Percentiles rank a stretch among this genome's conserved stretches.
These are phyloP conservation scores for Lablab purpureus DNA, from an alignment of 306 rosid genomes.

Conservation along the genomic window DNA sequence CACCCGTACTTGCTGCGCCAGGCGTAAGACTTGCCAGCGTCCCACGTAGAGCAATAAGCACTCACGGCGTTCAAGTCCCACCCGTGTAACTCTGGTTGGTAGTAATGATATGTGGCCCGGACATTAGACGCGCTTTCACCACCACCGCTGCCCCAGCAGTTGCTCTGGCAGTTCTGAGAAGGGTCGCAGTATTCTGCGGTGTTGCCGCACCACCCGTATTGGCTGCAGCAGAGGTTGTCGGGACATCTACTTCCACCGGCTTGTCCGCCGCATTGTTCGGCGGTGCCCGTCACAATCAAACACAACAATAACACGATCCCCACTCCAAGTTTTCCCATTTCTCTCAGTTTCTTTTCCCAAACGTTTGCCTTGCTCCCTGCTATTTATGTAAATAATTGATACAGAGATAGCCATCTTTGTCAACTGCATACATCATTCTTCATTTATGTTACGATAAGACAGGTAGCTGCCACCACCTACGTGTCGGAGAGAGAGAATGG, in stretches of 20 bases:
- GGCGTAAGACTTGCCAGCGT: slow-evolving; percentile 59
- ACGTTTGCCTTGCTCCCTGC: neutral
- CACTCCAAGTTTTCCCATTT: slow-evolving; percentile 39
- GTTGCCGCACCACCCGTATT: slow-evolving; percentile 67
- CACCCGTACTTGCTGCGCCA: slow-evolving; percentile 89
- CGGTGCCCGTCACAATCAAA: slow-evolving; percentile 28
- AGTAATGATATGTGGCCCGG: slow-evolving; percentile 71
- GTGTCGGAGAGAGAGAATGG: too few relatives aligned
- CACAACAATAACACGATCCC: neutral
- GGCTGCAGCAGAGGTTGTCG: slow-evolving; percentile 64
- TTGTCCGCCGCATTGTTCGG: slow-evolving; percentile 65
- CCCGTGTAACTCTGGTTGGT: slow-evolving; percentile 62
- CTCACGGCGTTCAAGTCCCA: slow-evolving; percentile 70
- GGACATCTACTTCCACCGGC: slow-evolving; percentile 56
- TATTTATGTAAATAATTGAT: neutral
- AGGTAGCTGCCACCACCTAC: too few relatives aligned
- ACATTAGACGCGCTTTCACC: slow-evolving; percentile 60
- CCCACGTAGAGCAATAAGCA: slow-evolving; percentile 85
- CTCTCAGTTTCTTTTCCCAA: neutral
- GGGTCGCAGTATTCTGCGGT: slow-evolving; percentile 56
- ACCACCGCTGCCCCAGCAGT: slow-evolving; percentile 35
- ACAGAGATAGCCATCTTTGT: neutral
- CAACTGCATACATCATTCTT: neutral
- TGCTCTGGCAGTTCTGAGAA: slow-evolving; percentile 62
- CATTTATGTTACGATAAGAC: neutral